These are phyloP conservation scores for Coemansia sp. DNA, from an alignment of 192 early-diverging fungal genomes.

Conservation along the genomic window DNA sequence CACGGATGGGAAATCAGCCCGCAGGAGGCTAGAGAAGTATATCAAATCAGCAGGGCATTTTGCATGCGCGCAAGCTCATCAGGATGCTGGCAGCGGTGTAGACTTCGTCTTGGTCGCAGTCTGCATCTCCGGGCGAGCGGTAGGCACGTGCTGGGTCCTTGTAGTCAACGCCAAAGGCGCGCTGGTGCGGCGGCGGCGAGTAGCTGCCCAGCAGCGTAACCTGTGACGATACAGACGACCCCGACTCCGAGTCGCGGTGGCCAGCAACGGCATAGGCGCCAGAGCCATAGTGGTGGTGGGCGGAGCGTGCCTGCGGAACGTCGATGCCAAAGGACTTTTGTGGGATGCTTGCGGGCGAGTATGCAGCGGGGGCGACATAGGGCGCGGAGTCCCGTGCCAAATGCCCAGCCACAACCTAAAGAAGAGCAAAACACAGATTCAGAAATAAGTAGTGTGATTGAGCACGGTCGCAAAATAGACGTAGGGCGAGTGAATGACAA, in stretches of 20 bases:
- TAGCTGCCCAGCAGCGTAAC: constrained; percentile 38
- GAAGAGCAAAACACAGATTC: constrained; percentile 8
- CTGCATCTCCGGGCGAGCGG: constrained; percentile 3
- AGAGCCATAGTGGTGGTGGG: neutral
- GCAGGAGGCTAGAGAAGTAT: neutral
- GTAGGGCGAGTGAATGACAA: neutral
- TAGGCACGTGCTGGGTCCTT: constrained; percentile 1
- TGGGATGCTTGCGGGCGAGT: constrained; percentile 5
- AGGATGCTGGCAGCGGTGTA: constrained; percentile 56
- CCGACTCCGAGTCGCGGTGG: constrained; percentile 49
- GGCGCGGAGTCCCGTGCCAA: constrained; percentile 18
- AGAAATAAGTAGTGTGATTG: constrained; percentile 12
- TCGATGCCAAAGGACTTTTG: constrained; percentile 40
- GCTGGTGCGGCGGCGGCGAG: constrained; percentile 30
- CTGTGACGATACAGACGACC: constrained; percentile 54
- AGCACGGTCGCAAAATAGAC: constrained; percentile 13
- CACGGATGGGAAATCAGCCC: neutral
- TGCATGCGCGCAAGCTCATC: constrained; percentile 58
- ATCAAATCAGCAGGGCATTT: constrained; percentile 42
- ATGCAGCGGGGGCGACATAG: constrained; percentile 8
- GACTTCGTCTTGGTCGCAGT: constrained; percentile 43
- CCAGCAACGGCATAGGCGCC: constrained; percentile 10
- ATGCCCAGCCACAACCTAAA: constrained; percentile 18
- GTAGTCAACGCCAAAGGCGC: constrained; percentile 9
- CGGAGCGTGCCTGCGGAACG: constrained; percentile 17